Base-by-base conservation (phyloP, 768 basidiomycete species). In the Pleurotus eryngii region DNA sequence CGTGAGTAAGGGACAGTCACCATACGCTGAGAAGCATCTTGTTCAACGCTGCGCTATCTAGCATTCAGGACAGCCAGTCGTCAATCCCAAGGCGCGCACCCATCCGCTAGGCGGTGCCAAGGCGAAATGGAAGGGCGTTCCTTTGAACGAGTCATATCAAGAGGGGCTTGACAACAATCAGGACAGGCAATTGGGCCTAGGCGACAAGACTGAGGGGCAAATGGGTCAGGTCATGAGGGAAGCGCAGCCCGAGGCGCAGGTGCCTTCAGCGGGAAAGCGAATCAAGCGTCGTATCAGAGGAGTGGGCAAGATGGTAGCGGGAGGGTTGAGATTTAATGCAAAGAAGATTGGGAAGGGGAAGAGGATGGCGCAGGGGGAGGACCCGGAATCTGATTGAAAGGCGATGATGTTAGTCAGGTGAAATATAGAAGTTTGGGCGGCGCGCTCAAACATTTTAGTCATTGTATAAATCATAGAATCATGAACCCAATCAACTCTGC, bases 81-180 rank as follows among this genome's bases (percentile, higher is more conserved):
- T 68, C 3, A 61, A 63, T 27, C 59, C 57, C 1, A 40, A 58
- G 15, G 55, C 62, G 6, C 62, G 61, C 4, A 63, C 63, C 6
- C 61, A 64, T 26, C 64, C 67, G 3, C 57, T 67, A 14, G 63
- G 49, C 2, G 57, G 59, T 12, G 27, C 57, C 4, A 59, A 51
- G 1, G 61, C 63, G 2, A 59, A 49, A 20, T 64, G 60, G 60
- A 60, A 61, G 7, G 64, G 65, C 7, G 49, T 67, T 15, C 60
- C 57, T 1, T 42, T 65, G 30, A 49, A 59, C 14, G 63, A 67
- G 51, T 15, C 38, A 5, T 61, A 61, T 39, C 64, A 67, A 38
- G 46, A 48, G 40, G 60, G 59, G 6, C 37, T 67, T n/a, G 66
- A 67, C 46, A 57, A 49, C 11, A 45, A 63, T 30, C 18, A 59